Conservation (phyloP, 345 rosid species). For the Garcia nutans region DNA sequence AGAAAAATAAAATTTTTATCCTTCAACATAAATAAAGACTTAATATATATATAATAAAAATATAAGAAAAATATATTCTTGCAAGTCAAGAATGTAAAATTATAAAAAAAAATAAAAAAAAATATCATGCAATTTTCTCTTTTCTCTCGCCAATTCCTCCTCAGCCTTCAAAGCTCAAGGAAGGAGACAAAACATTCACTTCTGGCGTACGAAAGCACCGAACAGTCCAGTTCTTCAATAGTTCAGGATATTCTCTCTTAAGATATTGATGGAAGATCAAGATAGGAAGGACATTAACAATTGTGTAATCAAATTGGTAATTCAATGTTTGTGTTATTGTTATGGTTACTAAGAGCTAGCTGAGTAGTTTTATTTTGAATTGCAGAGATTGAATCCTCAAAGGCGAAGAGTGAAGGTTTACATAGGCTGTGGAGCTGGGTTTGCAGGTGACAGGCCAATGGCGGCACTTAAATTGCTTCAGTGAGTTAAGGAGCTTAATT, state of each 20-base stretch:
- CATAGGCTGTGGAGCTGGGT: conserved; percentile 96
- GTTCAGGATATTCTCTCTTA: background rate
- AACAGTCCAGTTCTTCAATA: no score
- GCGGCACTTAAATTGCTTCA: conserved; percentile 81
- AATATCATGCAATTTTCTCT: no score
- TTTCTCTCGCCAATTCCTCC: background rate
- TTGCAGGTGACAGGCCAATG: conserved; percentile 77
- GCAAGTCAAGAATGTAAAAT: no score
- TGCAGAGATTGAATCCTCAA: conserved; percentile 65
- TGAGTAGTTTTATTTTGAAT: background rate
- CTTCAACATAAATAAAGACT: no score
- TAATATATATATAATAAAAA: no score
- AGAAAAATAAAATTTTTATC: no score
- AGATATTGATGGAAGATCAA: conserved; percentile 30
- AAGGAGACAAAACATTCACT: no score
- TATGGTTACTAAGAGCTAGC: background rate
- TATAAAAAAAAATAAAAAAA: no score
- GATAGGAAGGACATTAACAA: conserved; percentile 27
- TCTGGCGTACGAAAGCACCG: no score
- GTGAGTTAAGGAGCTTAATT: conserved; percentile 58
- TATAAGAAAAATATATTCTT: no score
- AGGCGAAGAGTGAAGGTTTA: conserved; percentile 60
- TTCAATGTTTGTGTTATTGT: background rate
- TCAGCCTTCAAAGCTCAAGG: background rate
- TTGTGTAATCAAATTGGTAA: conserved; percentile 48